Base-by-base conservation (phyloP, 352 stramenopile genomes). In the Lagenidium giganteum region DNA sequence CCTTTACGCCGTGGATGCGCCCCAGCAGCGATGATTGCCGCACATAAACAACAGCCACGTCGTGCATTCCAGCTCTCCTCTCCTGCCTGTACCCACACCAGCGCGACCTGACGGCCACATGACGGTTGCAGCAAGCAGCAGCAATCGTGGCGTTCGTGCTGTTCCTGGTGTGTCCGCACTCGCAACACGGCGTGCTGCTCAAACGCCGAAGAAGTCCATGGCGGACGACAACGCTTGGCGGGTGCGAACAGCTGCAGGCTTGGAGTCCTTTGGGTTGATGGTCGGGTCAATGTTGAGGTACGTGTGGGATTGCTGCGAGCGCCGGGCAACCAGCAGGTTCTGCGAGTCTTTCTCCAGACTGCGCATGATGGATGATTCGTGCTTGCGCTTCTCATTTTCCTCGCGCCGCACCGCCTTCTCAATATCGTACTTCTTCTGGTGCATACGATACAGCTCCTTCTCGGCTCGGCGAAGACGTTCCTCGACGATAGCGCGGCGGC, bases 341-440 rank as follows among this genome's bases (percentile, higher is more conserved):
- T 75, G 56, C 42, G 70, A 70, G 49, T 86, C 73, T 28, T 73
- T 79, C 59, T 84, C 67, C 24, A 87, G 54, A 49, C 57, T 81
- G 45, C 70, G 70, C 57, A 81, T 67, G 33, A 87, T 87, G 35
- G 81, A 55, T 8, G 65, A 70, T 51, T 87, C 75, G 47, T 87
- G 75, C 46, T 84, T 83, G 57, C 72, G 68, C 54, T 82, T 83
- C 56, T 87, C 74, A 51, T 42, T 87, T 60, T 87, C 74, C 42
- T 87, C 74, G 39, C 74, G 70, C 3, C 74, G 68, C 27, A 84
- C 69, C 31, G 70, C 50, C 48, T 80, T 77, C 46, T 87, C 74
- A 40, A 87, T 87, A 56, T 87, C 70, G 57, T 84, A 87, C 55
- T 87, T 87, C 53, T 84, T 84, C 57, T 87, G 75, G 57, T 85